These are phyloP conservation scores for Salix viminalis DNA, from an alignment of 345 rosid species.

Conservation along the genomic window DNA sequence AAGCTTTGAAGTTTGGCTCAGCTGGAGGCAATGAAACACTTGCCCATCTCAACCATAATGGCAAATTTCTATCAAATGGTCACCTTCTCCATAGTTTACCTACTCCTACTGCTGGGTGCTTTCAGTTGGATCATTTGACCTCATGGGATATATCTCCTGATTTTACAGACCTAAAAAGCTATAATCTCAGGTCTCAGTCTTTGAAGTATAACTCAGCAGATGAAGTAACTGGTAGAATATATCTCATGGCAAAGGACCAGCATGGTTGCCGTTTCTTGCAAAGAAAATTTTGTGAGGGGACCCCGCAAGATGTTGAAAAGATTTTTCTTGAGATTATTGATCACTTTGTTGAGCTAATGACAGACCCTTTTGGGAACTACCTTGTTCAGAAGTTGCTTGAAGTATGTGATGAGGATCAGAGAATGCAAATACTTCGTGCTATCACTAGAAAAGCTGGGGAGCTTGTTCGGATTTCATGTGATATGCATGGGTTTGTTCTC, in stretches of 20 bases:
- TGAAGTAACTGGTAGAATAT: conserved; percentile 53
- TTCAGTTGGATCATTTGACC: conserved; percentile 32
- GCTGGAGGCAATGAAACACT: conserved; percentile 40
- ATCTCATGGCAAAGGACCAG: conserved; percentile 68
- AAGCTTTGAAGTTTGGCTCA: conserved; percentile 46
- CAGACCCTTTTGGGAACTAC: conserved; percentile 74
- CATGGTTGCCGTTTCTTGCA: conserved; percentile 74
- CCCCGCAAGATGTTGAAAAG: conserved; percentile 48
- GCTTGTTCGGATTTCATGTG: conserved; percentile 68
- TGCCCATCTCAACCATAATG: conserved; percentile 33
- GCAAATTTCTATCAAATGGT: conserved; percentile 40
- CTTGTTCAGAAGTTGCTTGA: conserved; percentile 70
- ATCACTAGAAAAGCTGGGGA: conserved; percentile 53
- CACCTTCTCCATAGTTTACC: conserved; percentile 32
- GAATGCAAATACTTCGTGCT: conserved; percentile 50
- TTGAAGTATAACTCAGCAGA: conserved; percentile 45
- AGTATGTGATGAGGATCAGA: conserved; percentile 66
- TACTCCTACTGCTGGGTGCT: conserved; percentile 29
- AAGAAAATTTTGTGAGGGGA: conserved; percentile 57
- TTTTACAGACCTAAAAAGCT: conserved; percentile 27
- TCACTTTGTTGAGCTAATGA: conserved; percentile 63
- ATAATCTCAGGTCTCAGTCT: conserved; percentile 39
- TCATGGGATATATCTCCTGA: conserved; percentile 34
- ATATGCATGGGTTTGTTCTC: conserved; percentile 66
- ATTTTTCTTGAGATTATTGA: conserved; percentile 64